Percentiles rank a stretch among this genome's conserved stretches.
These are phyloP conservation scores for Passalora sequoiae DNA, from an alignment of 2,329 filamentous ascomycete genomes.

Conservation along the genomic window DNA sequence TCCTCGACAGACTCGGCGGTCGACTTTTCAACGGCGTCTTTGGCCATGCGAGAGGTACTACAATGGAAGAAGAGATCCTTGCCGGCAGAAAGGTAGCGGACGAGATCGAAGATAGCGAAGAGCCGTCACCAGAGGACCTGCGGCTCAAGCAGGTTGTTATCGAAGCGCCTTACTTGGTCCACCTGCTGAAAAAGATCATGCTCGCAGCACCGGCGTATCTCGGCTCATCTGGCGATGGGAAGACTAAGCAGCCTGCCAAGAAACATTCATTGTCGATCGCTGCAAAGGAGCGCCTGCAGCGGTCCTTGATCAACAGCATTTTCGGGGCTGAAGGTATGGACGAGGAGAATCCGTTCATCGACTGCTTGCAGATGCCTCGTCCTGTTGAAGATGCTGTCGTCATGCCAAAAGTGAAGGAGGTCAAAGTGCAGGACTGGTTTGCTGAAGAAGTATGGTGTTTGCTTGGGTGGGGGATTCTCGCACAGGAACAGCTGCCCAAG, in stretches of 20 bases:
- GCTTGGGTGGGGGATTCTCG: constrained; percentile 53
- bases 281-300: constrained; percentile 42
- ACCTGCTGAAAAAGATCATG: constrained; percentile 39
- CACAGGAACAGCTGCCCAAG: constrained; percentile 17
- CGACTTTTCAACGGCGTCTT: constrained; percentile 39
- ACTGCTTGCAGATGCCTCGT: constrained; percentile 40
- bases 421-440: constrained; percentile 50
- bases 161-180: constrained; percentile 40
- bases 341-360: constrained; percentile 36
- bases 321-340: constrained; percentile 35
- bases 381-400: constrained; percentile 22
- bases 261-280: constrained; percentile 34
- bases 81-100: constrained; percentile 12
- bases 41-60: constrained; percentile 23
- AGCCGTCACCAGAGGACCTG: constrained; percentile 4
- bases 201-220: constrained; percentile 36
- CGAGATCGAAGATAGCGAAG: constrained; percentile 25
- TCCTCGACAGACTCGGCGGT: constrained; percentile 38
- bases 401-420: constrained; percentile 36
- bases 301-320: constrained; percentile 42
- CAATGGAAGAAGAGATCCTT: constrained; percentile 25
- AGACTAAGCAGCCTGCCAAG: constrained; percentile 25
- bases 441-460: constrained; percentile 53
- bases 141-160: constrained; percentile 25
- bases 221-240: constrained; percentile 14